Evolutionary conservation across 371 early-diverging fungal species (phyloP).

Genomic region (Actinomortierella wolfii): DNA sequence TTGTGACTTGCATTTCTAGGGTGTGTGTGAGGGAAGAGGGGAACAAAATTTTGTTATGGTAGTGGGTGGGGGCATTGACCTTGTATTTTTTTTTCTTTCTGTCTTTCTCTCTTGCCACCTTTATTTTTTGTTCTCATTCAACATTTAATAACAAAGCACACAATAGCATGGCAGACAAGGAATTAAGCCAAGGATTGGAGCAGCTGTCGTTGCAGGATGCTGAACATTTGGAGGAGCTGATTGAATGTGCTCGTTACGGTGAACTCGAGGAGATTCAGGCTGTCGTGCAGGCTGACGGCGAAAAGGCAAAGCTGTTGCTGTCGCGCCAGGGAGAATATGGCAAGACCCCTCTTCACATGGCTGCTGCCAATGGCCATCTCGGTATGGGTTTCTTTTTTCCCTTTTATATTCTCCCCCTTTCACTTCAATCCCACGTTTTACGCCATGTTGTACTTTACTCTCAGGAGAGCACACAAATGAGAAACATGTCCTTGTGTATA

Average conservation of each 20-base stretch:
- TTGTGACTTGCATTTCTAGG: no score
- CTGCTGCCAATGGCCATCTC: conserved; percentile 81
- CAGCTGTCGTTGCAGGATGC: conserved; percentile 32
- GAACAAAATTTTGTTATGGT: no score
- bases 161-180: conserved; percentile 21
- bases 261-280: conserved; percentile 75
- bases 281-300: conserved; percentile 48
- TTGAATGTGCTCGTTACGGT: conserved; percentile 76
- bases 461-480: no score
- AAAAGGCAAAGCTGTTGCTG: conserved; percentile 29
- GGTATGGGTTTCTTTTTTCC: conserved; percentile 47
- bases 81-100: no score
- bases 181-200: conserved; percentile 18
- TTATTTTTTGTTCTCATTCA: neutral
- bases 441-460: no score
- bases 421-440: conserved; percentile 1
- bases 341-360: conserved; percentile 85
- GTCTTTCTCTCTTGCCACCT: neutral
- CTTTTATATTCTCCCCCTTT: neutral
- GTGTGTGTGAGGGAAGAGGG: no score
- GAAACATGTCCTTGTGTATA: no score
- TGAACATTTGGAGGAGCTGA: conserved; percentile 62
- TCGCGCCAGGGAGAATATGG: conserved; percentile 58
- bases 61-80: no score
- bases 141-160: neutral